phyloP scores from a whole-genome alignment of 805 yeast species.

The Clavispora santaluciae region DNA sequence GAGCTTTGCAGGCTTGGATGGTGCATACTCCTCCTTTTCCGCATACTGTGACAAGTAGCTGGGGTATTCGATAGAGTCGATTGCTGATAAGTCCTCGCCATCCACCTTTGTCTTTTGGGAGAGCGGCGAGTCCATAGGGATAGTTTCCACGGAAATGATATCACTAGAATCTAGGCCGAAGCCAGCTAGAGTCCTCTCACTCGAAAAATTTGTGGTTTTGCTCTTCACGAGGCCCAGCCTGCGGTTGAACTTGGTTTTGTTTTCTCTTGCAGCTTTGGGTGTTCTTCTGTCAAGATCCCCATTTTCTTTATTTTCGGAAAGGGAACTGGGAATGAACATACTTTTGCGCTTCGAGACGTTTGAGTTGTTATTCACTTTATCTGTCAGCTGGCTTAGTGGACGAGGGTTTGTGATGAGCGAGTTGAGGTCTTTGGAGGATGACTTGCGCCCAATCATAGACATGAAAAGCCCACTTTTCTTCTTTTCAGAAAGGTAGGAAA shows the following conservation, averaged over 20 bases:
- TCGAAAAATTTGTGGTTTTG: conserved; percentile 7
- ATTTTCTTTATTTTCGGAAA: neutral
- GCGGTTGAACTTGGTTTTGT: conserved; percentile 2
- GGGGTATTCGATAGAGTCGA: neutral
- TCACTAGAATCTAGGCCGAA: conserved; percentile 6
- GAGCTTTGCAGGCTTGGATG: conserved; percentile 3
- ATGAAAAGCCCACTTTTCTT: neutral
- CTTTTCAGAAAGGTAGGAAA: neutral
- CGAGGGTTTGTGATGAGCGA: neutral
- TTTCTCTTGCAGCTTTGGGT: neutral
- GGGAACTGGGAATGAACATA: neutral
- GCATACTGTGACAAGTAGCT: conserved; percentile 5
- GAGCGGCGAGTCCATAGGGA: neutral
- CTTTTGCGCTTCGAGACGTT: conserved; percentile 1
- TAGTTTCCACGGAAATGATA: conserved; percentile 4
- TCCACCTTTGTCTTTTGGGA: neutral
- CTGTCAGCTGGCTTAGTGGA: neutral
- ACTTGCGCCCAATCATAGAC: conserved; percentile 1
- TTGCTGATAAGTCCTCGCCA: neutral
- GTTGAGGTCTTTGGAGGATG: neutral
- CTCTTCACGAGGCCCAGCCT: conserved; percentile 3
- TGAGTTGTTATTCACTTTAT: neutral
- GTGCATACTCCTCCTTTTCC: conserved; percentile 4
- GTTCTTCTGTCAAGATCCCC: neutral
- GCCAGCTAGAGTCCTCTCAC: conserved; percentile 11